Evolutionary conservation across 129 eudicot species (phyloP).

Genomic region (Pseudognaphalium luteoalbum): DNA sequence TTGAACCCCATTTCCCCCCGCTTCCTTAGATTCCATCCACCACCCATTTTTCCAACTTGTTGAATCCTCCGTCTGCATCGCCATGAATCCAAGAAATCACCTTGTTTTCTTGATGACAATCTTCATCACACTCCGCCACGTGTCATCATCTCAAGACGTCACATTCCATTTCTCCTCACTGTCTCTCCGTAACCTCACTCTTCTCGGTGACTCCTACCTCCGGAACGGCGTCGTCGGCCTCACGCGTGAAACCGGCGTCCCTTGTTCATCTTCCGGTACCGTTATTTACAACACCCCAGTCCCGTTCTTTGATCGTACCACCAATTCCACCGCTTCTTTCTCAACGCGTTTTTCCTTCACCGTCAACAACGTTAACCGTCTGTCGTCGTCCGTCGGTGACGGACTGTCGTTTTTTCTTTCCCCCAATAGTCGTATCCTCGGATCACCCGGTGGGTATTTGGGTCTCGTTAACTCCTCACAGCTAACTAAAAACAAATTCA

Average conservation of each 20-base stretch:
- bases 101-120: slow-evolving; percentile 43
- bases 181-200: slow-evolving; percentile 70
- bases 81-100: slow-evolving; percentile 50
- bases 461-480: slow-evolving; percentile 83
- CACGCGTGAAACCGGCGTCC: slow-evolving; percentile 39
- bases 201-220: slow-evolving; percentile 86
- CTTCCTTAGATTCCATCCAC: background rate
- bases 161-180: slow-evolving; percentile 60
- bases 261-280: slow-evolving; percentile 41
- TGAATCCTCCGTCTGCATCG: background rate
- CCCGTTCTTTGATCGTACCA: slow-evolving; percentile 33
- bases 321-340: slow-evolving; percentile 76
- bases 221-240: slow-evolving; percentile 63
- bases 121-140: slow-evolving; percentile 16
- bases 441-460: slow-evolving; percentile 78
- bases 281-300: slow-evolving; percentile 30
- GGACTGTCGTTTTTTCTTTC: slow-evolving; percentile 81
- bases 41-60: background rate
- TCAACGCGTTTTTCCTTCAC: slow-evolving; percentile 68
- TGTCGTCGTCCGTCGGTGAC: slow-evolving; percentile 54
- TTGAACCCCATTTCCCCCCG: slow-evolving; percentile 33
- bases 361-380: slow-evolving; percentile 46
- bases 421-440: slow-evolving; percentile 52
- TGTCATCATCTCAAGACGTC: slow-evolving; percentile 35
- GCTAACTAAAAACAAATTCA: slow-evolving; percentile 65